phyloP scores from a whole-genome alignment of 2,329 filamentous ascomycete species.

The Acephala macrosclerotiorum region DNA sequence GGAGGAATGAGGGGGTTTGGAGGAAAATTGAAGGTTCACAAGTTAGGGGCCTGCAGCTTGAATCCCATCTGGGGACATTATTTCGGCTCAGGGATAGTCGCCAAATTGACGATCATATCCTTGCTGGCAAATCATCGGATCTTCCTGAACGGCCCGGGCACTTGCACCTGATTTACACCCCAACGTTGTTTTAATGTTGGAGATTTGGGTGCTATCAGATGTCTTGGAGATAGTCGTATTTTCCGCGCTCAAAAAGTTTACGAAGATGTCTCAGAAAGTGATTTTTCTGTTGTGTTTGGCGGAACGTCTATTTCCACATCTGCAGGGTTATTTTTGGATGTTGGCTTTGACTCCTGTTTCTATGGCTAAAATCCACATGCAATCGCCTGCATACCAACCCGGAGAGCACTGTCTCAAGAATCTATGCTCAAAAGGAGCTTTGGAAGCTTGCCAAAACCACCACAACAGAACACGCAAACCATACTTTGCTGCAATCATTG shows the following conservation, averaged over 20 bases:
- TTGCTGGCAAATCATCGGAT: slow-evolving; percentile 20
- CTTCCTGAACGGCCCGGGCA: neutral
- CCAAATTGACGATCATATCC: slow-evolving; percentile 16
- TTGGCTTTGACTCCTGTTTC: slow-evolving; percentile 4
- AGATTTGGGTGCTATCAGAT: neutral
- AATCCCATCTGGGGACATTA: slow-evolving; percentile 14
- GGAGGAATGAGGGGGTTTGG: slow-evolving; percentile 16
- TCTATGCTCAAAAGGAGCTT: neutral
- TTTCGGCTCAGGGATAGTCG: slow-evolving; percentile 28
- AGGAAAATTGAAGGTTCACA: slow-evolving; percentile 13
- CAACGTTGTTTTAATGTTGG: neutral
- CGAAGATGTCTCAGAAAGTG: neutral
- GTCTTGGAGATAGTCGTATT: neutral
- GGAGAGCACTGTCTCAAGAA: neutral
- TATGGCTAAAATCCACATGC: neutral
- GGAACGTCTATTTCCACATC: neutral
- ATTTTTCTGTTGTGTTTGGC: neutral
- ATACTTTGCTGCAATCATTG: slow-evolving; percentile 36
- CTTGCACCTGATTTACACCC: neutral
- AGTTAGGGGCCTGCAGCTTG: slow-evolving; percentile 33
- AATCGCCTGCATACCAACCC: neutral
- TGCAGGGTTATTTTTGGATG: slow-evolving; percentile 13
- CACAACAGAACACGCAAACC: slow-evolving; percentile 2
- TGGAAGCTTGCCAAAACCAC: slow-evolving; percentile 16
- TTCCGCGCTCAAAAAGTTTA: neutral